Percentiles rank a stretch among this genome's conserved stretches.
phyloP scores from a whole-genome alignment of 768 basidiomycete species.

The Calocera viscosa region DNA sequence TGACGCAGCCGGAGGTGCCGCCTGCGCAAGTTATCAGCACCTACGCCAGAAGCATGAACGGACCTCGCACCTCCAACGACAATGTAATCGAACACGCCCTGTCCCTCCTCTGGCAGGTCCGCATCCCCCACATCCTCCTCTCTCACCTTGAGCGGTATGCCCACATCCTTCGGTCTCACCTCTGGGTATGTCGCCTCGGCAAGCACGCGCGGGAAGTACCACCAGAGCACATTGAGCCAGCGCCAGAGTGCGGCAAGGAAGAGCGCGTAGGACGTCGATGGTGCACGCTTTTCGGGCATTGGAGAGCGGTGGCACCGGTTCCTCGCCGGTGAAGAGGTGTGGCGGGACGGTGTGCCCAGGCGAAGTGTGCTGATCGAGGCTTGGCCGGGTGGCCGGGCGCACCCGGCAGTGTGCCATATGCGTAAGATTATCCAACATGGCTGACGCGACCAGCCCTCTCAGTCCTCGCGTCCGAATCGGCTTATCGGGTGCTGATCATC shows the following conservation, averaged over 20 bases:
- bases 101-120: neutral
- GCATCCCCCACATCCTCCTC: neutral
- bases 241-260: neutral
- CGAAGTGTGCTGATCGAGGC: neutral
- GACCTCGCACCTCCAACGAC: slow-evolving; percentile 13
- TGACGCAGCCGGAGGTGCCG: slow-evolving; percentile 32
- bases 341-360: neutral
- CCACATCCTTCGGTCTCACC: neutral
- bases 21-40: slow-evolving; percentile 17
- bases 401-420: too few relatives aligned
- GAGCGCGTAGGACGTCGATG: slow-evolving; percentile 4
- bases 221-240: neutral
- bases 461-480: too few relatives aligned
- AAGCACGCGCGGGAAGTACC: neutral
- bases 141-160: neutral
- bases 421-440: neutral
- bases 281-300: neutral
- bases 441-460: neutral
- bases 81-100: slow-evolving; percentile 13
- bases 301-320: neutral
- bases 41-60: neutral
- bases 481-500: neutral
- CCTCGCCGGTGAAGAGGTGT: neutral
- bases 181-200: neutral
- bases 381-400: neutral